Evolutionary conservation across 2,329 filamentous ascomycete genomes (phyloP).

Genomic region (Cercospora zeina): DNA sequence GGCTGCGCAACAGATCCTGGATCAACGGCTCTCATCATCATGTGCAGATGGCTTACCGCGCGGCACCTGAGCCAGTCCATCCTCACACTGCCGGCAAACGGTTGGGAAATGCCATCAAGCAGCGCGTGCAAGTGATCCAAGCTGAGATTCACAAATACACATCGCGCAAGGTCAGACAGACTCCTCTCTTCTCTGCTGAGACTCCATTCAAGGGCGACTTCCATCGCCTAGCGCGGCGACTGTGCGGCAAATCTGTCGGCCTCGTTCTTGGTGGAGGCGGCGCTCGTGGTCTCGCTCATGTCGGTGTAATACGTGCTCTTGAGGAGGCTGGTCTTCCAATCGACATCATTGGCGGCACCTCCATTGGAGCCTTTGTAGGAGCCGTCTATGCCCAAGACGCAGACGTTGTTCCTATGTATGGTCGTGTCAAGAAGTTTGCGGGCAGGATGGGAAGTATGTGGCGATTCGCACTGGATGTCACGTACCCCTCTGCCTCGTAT

Average conservation of each 20-base stretch:
- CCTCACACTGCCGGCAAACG: conserved; percentile 70
- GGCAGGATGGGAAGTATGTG: conserved; percentile 99
- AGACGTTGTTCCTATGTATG: conserved; percentile 95
- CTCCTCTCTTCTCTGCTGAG: conserved; percentile 84
- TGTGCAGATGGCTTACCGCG: conserved; percentile 88
- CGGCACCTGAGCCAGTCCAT: conserved; percentile 73
- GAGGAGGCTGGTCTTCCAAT: conserved; percentile 97
- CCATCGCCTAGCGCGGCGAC: conserved; percentile 80
- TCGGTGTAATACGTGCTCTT: conserved; percentile 90
- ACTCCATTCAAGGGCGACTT: conserved; percentile 96
- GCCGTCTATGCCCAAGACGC: conserved; percentile 94
- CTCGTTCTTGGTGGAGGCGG: conserved; percentile 92
- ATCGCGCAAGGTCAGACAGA: conserved; percentile 84
- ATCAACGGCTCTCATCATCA: conserved; percentile 98
- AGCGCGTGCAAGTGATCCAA: conserved; percentile 89
- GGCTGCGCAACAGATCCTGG: conserved; percentile 88
- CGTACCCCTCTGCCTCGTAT: conserved; percentile 94
- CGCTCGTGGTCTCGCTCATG: conserved; percentile 85
- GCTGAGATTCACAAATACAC: conserved; percentile 99
- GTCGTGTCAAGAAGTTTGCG: conserved; percentile 93
- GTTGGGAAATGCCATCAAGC: conserved; percentile 82
- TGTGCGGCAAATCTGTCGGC: conserved; percentile 93
- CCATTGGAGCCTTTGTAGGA: conserved; percentile 93
- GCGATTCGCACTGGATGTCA: conserved; percentile 95
- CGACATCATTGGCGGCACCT: conserved; percentile 92